Evolutionary conservation across 176 grass and related monocot genomes (phyloP).

Genomic region (Carex pumila): DNA sequence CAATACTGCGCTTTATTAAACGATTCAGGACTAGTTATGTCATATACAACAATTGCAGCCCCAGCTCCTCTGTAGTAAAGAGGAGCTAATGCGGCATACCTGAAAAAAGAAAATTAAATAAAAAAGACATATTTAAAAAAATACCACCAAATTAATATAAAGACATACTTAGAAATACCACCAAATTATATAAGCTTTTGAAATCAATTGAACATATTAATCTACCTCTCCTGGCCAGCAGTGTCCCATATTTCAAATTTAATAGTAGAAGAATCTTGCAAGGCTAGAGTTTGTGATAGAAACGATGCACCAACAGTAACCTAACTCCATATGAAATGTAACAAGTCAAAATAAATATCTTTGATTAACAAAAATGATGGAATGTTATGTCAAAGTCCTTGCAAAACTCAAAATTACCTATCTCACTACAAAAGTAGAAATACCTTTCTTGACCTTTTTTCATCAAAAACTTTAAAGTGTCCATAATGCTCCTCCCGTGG

Average conservation of each 20-base stretch:
- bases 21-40: conserved; percentile 91
- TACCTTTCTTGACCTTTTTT: not conserved
- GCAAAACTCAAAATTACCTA: not conserved
- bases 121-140: not conserved
- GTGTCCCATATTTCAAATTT: conserved; percentile 99
- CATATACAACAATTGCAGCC: conserved; percentile 85
- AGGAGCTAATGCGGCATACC: conserved; percentile 93
- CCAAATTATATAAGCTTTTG: not conserved
- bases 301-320: conserved; percentile 94
- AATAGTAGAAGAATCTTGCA: conserved; percentile 74
- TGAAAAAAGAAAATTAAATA: conserved; percentile 25
- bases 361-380: not conserved
- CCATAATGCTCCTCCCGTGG: not conserved
- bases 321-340: conserved; percentile 34
- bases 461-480: not conserved
- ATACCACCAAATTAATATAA: not conserved
- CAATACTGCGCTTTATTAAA: conserved; percentile 97
- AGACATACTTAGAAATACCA: not conserved
- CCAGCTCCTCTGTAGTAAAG: conserved; percentile 95
- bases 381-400: not conserved
- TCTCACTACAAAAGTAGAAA: not conserved
- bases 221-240: conserved; percentile 89
- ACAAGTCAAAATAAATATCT: conserved; percentile 17
- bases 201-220: conserved; percentile 9
- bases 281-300: conserved; percentile 89